Evolutionary conservation across 768 basidiomycete genomes (phyloP).

Genomic region (Leccinum aurantiacum): DNA sequence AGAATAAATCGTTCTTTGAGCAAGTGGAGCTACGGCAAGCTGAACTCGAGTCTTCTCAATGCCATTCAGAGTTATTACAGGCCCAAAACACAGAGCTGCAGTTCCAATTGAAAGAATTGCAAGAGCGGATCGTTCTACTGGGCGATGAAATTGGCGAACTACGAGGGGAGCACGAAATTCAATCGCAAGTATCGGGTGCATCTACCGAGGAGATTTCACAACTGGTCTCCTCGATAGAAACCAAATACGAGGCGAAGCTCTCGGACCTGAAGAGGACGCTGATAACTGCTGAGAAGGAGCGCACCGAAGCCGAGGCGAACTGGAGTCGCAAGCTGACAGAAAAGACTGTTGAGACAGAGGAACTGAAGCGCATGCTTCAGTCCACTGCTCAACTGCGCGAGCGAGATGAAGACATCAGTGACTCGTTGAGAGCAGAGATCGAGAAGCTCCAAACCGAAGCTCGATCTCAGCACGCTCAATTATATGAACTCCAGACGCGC

Average conservation of each 20-base stretch:
- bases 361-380: constrained; percentile 59
- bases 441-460: constrained; percentile 49
- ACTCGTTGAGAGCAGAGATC: constrained; percentile 55
- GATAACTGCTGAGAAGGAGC: constrained; percentile 70
- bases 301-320: constrained; percentile 82
- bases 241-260: constrained; percentile 74
- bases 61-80: constrained; percentile 70
- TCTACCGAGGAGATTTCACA: constrained; percentile 68
- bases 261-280: constrained; percentile 69
- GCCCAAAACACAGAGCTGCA: constrained; percentile 81
- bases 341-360: constrained; percentile 75
- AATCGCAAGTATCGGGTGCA: constrained; percentile 41
- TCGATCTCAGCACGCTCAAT: constrained; percentile 48
- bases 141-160: constrained; percentile 69
- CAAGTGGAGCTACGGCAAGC: constrained; percentile 86
- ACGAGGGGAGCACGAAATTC: constrained; percentile 55
- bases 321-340: constrained; percentile 85
- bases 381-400: constrained; percentile 59
- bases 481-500: constrained; percentile 54
- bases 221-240: constrained; percentile 70
- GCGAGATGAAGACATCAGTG: constrained; percentile 52
- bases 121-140: constrained; percentile 69
- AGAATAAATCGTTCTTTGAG: constrained; percentile 83
- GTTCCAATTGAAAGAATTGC: constrained; percentile 80
- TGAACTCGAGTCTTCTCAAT: constrained; percentile 81